These are phyloP conservation scores for Zalaria obscura DNA, from an alignment of 2,329 filamentous ascomycete species.

Conservation along the genomic window DNA sequence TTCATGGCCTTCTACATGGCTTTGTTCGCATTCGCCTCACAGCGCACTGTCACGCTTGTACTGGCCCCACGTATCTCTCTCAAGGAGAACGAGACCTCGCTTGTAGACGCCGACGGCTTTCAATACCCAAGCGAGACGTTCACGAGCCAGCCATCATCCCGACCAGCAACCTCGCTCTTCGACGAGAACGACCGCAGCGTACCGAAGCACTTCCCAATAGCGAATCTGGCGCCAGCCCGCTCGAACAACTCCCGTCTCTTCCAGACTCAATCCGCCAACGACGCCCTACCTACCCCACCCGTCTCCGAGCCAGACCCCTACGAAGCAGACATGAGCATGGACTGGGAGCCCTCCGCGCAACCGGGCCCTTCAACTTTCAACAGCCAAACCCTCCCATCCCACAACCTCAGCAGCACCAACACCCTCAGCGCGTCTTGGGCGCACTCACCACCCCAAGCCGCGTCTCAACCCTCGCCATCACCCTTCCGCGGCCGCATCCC, in stretches of 20 bases:
- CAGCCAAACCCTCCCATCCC: slow-evolving; percentile 4
- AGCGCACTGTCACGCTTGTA: slow-evolving; percentile 3
- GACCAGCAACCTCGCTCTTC: not conserved
- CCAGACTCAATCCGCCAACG: slow-evolving; percentile 10
- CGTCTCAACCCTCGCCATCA: slow-evolving; percentile 20
- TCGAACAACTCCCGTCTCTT: slow-evolving; percentile 7
- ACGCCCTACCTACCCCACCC: slow-evolving; percentile 5
- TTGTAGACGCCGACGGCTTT: slow-evolving; percentile 11
- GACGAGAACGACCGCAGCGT: slow-evolving; percentile 8
- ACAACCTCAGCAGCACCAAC: slow-evolving; percentile 8
- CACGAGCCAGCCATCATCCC: slow-evolving; percentile 12
- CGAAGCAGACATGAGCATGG: slow-evolving; percentile 36
- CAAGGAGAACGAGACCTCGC: slow-evolving; percentile 3
- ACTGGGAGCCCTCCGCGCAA: slow-evolving; percentile 44
- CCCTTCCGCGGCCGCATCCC: slow-evolving; percentile 61
- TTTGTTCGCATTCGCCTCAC: slow-evolving; percentile 15
- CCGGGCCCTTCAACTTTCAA: not conserved
- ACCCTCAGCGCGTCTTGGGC: not conserved
- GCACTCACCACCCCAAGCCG: not conserved
- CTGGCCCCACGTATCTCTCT: slow-evolving; percentile 3
- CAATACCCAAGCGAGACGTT: slow-evolving; percentile 21
- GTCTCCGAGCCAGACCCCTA: not conserved
- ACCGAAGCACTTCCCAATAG: slow-evolving; percentile 20
- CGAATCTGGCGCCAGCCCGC: slow-evolving; percentile 14
- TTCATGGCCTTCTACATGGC: slow-evolving; percentile 39